Evolutionary conservation across 805 yeast species (phyloP).

Genomic region (Teunomyces gatunensis): DNA sequence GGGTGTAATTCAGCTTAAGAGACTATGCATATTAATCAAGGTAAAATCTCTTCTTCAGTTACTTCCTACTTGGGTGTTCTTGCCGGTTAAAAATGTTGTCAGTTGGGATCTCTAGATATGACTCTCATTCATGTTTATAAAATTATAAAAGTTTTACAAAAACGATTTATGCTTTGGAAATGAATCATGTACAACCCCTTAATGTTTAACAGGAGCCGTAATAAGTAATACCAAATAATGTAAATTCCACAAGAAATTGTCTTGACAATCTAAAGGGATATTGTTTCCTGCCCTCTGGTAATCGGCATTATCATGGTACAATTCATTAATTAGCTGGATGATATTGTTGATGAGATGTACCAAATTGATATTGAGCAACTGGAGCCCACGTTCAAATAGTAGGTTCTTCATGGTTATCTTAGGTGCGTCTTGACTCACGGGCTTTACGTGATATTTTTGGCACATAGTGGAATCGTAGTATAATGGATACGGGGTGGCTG

Average conservation of each 20-base stretch:
- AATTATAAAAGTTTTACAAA: background rate
- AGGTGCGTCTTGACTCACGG: constrained; percentile 1
- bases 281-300: constrained; percentile 9
- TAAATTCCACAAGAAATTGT: constrained; percentile 41
- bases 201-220: constrained; percentile 17
- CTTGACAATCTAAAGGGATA: constrained; percentile 39
- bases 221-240: constrained; percentile 34
- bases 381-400: constrained; percentile 32
- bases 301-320: constrained; percentile 6
- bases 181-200: background rate
- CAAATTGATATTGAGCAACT: constrained; percentile 31
- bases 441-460: constrained; percentile 13
- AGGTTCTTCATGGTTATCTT: constrained; percentile 14
- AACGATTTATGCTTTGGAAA: background rate
- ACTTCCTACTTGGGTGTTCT: too few relatives aligned
- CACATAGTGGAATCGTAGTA: constrained; percentile 22
- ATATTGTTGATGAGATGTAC: constrained; percentile 22
- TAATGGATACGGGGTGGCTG: constrained; percentile 22
- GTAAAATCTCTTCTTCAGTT: too few relatives aligned
- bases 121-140: too few relatives aligned
- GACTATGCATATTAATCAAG: too few relatives aligned
- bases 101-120: too few relatives aligned
- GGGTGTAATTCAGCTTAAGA: too few relatives aligned
- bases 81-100: too few relatives aligned
- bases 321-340: constrained; percentile 14